Conservation (phyloP, 2,329 filamentous ascomycete species). For the Botrytis cinerea region DNA sequence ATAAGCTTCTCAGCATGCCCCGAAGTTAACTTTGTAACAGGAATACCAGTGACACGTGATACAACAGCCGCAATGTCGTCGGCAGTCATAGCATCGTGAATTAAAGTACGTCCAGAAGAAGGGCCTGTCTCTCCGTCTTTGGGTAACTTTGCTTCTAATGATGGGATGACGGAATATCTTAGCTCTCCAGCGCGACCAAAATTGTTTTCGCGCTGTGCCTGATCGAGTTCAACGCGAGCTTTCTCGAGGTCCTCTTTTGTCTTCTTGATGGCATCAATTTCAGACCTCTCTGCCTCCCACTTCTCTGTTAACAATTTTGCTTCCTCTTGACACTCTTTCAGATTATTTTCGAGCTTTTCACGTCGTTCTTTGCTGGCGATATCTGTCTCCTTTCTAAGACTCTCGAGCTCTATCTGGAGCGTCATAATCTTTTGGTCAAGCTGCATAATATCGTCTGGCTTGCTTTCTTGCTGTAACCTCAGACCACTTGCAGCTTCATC, state of each 20-base stretch:
- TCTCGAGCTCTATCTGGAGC: slow-evolving; percentile 95
- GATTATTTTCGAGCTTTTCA: slow-evolving; percentile 76
- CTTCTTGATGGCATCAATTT: slow-evolving; percentile 85
- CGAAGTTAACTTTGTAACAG: slow-evolving; percentile 86
- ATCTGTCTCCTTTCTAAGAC: slow-evolving; percentile 90
- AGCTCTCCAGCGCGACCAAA: slow-evolving; percentile 90
- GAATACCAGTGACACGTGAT: slow-evolving; percentile 78
- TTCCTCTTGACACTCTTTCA: slow-evolving; percentile 78
- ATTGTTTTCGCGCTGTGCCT: slow-evolving; percentile 79
- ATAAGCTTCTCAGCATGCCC: slow-evolving; percentile 94
- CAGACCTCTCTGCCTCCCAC: slow-evolving; percentile 86
- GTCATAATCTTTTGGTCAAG: slow-evolving; percentile 96
- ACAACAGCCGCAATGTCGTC: slow-evolving; percentile 95
- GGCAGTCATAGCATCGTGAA: slow-evolving; percentile 92
- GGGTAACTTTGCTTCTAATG: slow-evolving; percentile 75
- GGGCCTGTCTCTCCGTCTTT: slow-evolving; percentile 60
- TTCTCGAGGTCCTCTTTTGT: slow-evolving; percentile 86
- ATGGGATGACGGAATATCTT: slow-evolving; percentile 83
- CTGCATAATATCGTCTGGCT: slow-evolving; percentile 89
- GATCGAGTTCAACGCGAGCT: slow-evolving; percentile 81
- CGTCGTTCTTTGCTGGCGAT: slow-evolving; percentile 83
- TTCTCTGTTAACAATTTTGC: slow-evolving; percentile 72
- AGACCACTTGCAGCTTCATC: slow-evolving; percentile 92
- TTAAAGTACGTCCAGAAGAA: slow-evolving; percentile 54
- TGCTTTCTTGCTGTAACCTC: slow-evolving; percentile 92